Evolutionary conservation across 1,284 basidiomycete species (phyloP), one percentile per base, ranked within the genome.

Genomic region (Mycena sp.): DNA sequence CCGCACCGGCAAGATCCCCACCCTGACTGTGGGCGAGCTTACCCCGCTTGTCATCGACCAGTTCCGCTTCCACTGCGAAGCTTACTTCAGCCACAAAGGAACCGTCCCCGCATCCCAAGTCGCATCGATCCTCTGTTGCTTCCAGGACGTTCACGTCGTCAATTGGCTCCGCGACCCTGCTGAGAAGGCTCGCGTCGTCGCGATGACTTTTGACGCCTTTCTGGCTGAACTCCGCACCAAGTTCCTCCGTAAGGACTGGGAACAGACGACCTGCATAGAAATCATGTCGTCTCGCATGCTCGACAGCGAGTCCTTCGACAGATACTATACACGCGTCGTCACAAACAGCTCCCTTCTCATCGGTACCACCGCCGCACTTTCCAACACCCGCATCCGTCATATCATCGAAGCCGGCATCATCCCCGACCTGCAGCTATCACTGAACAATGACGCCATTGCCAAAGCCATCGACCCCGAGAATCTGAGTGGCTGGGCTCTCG

Each of bases 191-290:
- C 32, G 14, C 32, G 32, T 35, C 32, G 9, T 35, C 32, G 14
- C 32, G 9, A 7, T 35, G 32, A 35, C 32, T 7, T 35, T 35
- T 14, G 32, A 35, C 32, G 32, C 7, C 9, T 35, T 35, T 14
- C 7, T 35, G 9, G 32, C 32, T 14, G 32, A 35, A 35, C 9
- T 59, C 28, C 49, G 57, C 35, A 12, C 23, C 14, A 6, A n/a
- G 12, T 9, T 59, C 19, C 49, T 59, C 2, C 57, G 48, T 26
- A 35, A 3, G 2, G 49, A 44, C 17, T 59, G 57, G 57, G 49
- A 51, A 14, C 41, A 17, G 14, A 12, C 17, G 2, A 2, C 26
- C 9, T 19, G 29, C 9, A 6, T 48, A 14, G 43, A 52, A 23
- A n/a, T 43, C 10, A 37, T 29, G 7, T 26, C 38, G 3, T 32